Conservation (phyloP, 306 rosid genomes). For the Biancaea sappan region DNA sequence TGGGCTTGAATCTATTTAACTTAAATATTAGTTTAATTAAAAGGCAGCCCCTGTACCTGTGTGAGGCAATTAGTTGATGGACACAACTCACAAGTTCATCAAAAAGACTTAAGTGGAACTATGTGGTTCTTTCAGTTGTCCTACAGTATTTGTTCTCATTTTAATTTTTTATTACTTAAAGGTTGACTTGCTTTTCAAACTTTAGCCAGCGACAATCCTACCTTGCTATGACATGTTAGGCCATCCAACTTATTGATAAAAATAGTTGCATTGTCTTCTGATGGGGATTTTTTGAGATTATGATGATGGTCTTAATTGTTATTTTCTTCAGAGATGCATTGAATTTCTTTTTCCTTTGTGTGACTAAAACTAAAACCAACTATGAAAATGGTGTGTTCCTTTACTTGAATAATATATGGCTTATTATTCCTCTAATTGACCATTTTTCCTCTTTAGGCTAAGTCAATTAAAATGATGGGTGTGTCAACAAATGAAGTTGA, state of each 20-base stretch:
- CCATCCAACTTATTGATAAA: background rate
- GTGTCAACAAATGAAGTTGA: conserved; percentile 73
- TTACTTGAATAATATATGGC: conserved; percentile 18
- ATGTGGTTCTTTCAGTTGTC: background rate
- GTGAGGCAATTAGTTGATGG: conserved; percentile 9
- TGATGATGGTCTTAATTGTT: background rate
- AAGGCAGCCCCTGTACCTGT: background rate
- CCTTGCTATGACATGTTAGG: conserved; percentile 17
- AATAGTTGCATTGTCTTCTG: conserved; percentile 8
- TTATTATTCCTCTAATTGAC: conserved; percentile 9
- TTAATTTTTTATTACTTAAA: background rate
- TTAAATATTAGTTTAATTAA: conserved; percentile 2
- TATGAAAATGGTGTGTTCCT: background rate
- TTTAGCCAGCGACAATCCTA: background rate
- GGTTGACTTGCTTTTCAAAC: background rate
- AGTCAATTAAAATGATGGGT: conserved; percentile 92
- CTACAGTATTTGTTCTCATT: no score
- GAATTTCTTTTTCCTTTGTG: background rate
- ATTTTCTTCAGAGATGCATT: background rate
- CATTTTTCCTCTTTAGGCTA: conserved; percentile 51
- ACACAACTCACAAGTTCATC: background rate
- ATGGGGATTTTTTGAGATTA: conserved; percentile 3
- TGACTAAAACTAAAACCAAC: background rate
- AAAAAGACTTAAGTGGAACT: background rate
- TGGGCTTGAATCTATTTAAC: background rate